Conservation (phyloP, 2,329 filamentous ascomycete genomes). For the Didymella glomerata region DNA sequence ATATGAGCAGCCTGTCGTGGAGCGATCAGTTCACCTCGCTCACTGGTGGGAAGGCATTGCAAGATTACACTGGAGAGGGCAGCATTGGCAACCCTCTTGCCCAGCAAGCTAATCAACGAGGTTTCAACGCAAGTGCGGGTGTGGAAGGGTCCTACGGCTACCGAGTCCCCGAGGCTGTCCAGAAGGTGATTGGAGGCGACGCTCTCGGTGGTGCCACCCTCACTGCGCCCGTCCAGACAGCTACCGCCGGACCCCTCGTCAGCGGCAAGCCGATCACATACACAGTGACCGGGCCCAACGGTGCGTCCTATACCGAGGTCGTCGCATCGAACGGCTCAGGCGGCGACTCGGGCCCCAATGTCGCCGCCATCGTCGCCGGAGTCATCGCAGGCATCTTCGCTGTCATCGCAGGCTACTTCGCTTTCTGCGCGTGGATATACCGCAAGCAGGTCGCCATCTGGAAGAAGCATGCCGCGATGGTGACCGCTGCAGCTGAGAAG, state of each 20-base stretch:
- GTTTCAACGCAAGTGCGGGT: constrained; percentile 62
- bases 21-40: constrained; percentile 72
- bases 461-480: constrained; percentile 72
- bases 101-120: constrained; percentile 62
- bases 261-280: constrained; percentile 75
- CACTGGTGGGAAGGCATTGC: constrained; percentile 61
- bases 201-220: constrained; percentile 73
- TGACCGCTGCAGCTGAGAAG: constrained; percentile 62
- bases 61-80: constrained; percentile 42
- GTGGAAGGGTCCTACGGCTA: constrained; percentile 72
- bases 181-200: constrained; percentile 72
- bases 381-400: constrained; percentile 72
- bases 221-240: constrained; percentile 68
- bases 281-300: constrained; percentile 62
- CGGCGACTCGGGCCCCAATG: constrained; percentile 53
- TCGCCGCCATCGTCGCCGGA: constrained; percentile 65
- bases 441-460: constrained; percentile 74
- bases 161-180: constrained; percentile 70
- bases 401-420: constrained; percentile 69
- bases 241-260: constrained; percentile 73
- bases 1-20: constrained; percentile 75
- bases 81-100: constrained; percentile 57
- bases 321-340: constrained; percentile 37
- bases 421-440: constrained; percentile 78
- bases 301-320: constrained; percentile 52